Evolutionary conservation across 2,329 filamentous ascomycete species (phyloP), one percentile per base, ranked within the genome.

Genomic region (Aspergillus nomiae): DNA sequence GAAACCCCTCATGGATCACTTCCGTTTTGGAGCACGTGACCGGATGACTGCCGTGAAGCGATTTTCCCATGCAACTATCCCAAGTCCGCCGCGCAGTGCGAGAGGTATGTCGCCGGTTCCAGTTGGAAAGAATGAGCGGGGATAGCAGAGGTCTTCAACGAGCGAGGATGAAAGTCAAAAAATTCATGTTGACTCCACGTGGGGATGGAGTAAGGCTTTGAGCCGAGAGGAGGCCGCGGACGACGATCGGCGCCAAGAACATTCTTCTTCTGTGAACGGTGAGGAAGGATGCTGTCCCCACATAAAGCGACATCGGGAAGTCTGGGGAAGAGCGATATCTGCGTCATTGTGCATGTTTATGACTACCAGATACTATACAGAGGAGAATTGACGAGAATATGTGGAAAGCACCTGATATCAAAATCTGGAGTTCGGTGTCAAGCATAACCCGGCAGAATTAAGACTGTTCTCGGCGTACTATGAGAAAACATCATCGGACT

Each of bases 1-100:
- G 16, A 55, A 55, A 41, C 51, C 51, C 51, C n/a, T 55, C 51
- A 14, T 55, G 12, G 51, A 55, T 54, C 21, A 36, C 51, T 24
- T 24, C 50, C 50, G 51, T 36, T 7, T 12, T 19, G 21, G 10
- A 7, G 6, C 30, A 54, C 51, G 51, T 54, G 51, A 54, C 51
- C n/a, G 11, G 26, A 6, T 38, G 21, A 10, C 32, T 11, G n/a
- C 28, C 11, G 30, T 19, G 32, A 55, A 38, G 51, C 11, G 32
- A 55, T 55, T 19, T 55, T 55, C 32, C 51, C n/a, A 21, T 36
- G 19, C 9, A 54, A 54, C 30, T 10, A 36, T 36, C 19, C 32
- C 32, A 36, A 3, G 38, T 41, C n/a, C 38, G 8, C 16, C 19
- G 34, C 30, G 12, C 51, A 4, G 51, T 14, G 16, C 10, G 28